A percentile compares a stretch with the other conserved stretches of the same genome.
phyloP scores from a whole-genome alignment of 495 filamentous ascomycete genomes.

The Aspergillus cristatus region DNA sequence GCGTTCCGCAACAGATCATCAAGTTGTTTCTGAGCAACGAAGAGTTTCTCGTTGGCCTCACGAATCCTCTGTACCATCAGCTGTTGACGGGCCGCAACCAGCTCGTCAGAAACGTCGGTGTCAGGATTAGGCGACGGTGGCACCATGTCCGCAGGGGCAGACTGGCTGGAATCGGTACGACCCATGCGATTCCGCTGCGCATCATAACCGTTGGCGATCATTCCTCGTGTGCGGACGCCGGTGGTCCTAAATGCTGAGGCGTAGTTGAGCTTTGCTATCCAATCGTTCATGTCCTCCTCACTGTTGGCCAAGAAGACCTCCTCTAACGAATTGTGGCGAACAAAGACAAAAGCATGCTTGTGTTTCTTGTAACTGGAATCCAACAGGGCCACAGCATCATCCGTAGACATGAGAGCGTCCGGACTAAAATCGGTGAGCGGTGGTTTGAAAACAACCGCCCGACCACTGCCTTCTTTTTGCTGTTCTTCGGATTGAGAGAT shows the following conservation, averaged over 20 bases:
- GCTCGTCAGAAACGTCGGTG: slow-evolving; percentile 70
- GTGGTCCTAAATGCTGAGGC: slow-evolving; percentile 87
- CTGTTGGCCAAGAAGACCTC: slow-evolving; percentile 85
- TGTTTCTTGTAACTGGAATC: slow-evolving; percentile 89
- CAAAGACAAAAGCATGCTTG: slow-evolving; percentile 88
- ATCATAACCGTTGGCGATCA: slow-evolving; percentile 78
- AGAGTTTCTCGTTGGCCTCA: slow-evolving; percentile 75
- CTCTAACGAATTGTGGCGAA: slow-evolving; percentile 80
- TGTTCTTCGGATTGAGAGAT: slow-evolving; percentile 80
- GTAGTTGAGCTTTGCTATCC: slow-evolving; percentile 94
- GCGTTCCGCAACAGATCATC: slow-evolving; percentile 81
- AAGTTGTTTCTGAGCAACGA: slow-evolving; percentile 60
- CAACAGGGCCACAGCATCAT: slow-evolving; percentile 80
- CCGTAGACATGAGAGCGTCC: slow-evolving; percentile 83
- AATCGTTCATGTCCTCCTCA: slow-evolving; percentile 91
- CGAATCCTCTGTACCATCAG: slow-evolving; percentile 75
- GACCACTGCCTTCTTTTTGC: slow-evolving; percentile 42
- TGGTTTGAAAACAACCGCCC: slow-evolving; percentile 76
- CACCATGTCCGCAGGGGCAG: slow-evolving; percentile 24
- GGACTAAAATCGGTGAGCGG: slow-evolving; percentile 87
- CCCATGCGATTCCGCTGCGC: slow-evolving; percentile 68
- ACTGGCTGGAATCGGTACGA: slow-evolving; percentile 50
- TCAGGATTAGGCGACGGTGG: slow-evolving; percentile 55
- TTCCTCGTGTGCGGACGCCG: slow-evolving; percentile 82
- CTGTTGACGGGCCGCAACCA: slow-evolving; percentile 67